Percentiles rank a stretch among this genome's conserved stretches.
Evolutionary conservation across 2,329 filamentous ascomycete genomes (phyloP).

Genomic region (Rachicladosporium sp.): DNA sequence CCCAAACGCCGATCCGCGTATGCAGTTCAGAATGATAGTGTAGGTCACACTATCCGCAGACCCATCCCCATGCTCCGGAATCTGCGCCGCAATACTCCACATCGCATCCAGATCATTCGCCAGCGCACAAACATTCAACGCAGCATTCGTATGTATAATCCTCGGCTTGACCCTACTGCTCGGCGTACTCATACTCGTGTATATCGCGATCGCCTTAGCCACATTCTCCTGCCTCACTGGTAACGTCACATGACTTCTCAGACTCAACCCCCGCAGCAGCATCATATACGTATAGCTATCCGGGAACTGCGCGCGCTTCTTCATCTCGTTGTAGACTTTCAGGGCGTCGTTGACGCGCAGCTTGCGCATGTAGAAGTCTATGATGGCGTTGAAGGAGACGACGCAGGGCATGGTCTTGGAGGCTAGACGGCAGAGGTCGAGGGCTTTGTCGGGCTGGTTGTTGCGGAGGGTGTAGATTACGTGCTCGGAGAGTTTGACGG

Average conservation of each 20-base stretch:
- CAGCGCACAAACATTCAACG: constrained; percentile 68
- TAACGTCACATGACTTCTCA: not conserved
- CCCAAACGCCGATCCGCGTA: constrained; percentile 38
- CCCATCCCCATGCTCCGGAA: constrained; percentile 51
- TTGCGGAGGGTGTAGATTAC: constrained; percentile 49
- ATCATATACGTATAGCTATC: constrained; percentile 75
- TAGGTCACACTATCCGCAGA: constrained; percentile 64
- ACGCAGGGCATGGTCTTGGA: constrained; percentile 51
- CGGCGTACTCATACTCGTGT: constrained; percentile 57
- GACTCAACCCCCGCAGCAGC: constrained; percentile 62
- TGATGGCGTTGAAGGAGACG: constrained; percentile 80
- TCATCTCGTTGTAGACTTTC: constrained; percentile 97
- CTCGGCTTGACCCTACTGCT: constrained; percentile 56
- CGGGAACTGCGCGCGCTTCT: constrained; percentile 73
- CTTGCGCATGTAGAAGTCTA: constrained; percentile 56
- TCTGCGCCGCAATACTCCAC: constrained; percentile 61
- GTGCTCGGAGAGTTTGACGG: constrained; percentile 57
- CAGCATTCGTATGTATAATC: constrained; percentile 76
- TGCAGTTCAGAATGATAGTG: constrained; percentile 67
- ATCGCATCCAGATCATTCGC: constrained; percentile 67
- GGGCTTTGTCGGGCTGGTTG: constrained; percentile 53
- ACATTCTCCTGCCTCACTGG: constrained; percentile 49
- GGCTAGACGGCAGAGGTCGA: constrained; percentile 55
- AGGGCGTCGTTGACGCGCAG: constrained; percentile 52
- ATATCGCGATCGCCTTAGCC: constrained; percentile 59